phyloP scores from a whole-genome alignment of 306 rosid species.

The Amphicarpaea edgeworthii region DNA sequence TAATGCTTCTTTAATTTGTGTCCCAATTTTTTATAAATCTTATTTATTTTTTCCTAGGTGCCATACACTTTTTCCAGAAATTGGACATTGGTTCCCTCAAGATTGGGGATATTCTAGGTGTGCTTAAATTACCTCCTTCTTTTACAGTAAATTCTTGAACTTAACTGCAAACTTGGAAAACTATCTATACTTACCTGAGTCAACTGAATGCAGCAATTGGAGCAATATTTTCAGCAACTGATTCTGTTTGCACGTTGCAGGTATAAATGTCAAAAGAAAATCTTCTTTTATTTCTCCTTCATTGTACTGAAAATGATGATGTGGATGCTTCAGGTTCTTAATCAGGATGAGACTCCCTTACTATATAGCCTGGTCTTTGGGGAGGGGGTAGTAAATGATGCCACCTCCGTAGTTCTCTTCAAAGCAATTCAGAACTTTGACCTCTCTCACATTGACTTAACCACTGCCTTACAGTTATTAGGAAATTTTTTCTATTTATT shows the following conservation, averaged over 20 bases:
- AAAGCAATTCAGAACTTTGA: conserved; percentile 97
- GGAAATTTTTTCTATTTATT: conserved; percentile 76
- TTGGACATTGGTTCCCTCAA: conserved; percentile 83
- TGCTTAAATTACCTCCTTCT: conserved; percentile 29
- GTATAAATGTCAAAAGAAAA: conserved; percentile 47
- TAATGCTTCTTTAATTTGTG: not conserved
- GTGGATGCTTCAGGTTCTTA: conserved; percentile 71
- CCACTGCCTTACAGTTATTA: conserved; percentile 67
- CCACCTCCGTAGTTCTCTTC: conserved; percentile 93
- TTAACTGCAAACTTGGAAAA: not conserved
- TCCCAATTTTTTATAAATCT: not conserved
- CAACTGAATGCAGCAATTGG: conserved; percentile 81
- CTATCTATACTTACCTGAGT: conserved; percentile 23
- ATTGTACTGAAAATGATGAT: not conserved
- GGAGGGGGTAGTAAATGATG: conserved; percentile 97
- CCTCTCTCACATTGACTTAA: conserved; percentile 76
- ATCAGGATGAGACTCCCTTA: conserved; percentile 88
- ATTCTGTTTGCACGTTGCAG: conserved; percentile 97
- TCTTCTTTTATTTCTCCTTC: not conserved
- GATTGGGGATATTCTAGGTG: conserved; percentile 94
- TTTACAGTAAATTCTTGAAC: conserved; percentile 11
- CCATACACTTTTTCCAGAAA: conserved; percentile 83
- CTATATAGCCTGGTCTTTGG: conserved; percentile 93
- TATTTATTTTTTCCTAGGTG: conserved; percentile 60
- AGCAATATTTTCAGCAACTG: conserved; percentile 94